phyloP scores from a whole-genome alignment of 352 stramenopile genomes.

The Pythium sukuiense region DNA sequence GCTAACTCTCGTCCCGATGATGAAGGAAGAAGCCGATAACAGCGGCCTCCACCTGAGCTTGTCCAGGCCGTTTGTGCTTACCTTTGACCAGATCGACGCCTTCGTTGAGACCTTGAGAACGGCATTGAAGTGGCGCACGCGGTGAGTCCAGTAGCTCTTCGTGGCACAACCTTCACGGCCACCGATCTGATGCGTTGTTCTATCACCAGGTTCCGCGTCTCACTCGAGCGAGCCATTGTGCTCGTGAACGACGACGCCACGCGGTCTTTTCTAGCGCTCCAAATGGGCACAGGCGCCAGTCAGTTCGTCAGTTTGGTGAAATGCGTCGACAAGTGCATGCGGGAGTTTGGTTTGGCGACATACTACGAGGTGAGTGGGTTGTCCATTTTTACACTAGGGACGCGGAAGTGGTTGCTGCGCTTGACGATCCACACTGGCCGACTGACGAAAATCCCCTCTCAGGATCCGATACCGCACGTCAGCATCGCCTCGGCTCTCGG shows the following conservation, averaged over 20 bases:
- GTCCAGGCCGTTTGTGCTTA: conserved; percentile 75
- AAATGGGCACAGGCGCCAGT: conserved; percentile 37
- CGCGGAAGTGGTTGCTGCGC: conserved; percentile 42
- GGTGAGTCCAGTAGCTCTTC: conserved; percentile 30
- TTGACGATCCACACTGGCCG: conserved; percentile 27
- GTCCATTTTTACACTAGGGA: background rate
- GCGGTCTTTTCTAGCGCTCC: conserved; percentile 70
- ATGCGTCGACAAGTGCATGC: conserved; percentile 67
- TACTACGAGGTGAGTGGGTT: conserved; percentile 71
- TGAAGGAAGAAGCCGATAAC: conserved; percentile 18
- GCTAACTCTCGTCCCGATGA: conserved; percentile 37
- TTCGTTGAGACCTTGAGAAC: conserved; percentile 69
- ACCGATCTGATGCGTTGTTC: background rate
- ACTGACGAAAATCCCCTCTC: background rate
- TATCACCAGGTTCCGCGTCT: conserved; percentile 48
- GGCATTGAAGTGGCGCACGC: conserved; percentile 68
- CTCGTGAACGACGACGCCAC: conserved; percentile 76
- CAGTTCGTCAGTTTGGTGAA: conserved; percentile 43
- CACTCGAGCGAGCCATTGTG: conserved; percentile 39
- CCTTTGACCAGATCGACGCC: conserved; percentile 57
- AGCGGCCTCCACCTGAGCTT: conserved; percentile 63
- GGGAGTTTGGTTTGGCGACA: conserved; percentile 39
- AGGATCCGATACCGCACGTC: conserved; percentile 80
- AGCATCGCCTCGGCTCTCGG: conserved; percentile 72
- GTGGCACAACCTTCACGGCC: background rate